These are phyloP conservation scores for Xylaria digitata DNA, from an alignment of 2,329 filamentous ascomycete genomes.

Conservation along the genomic window DNA sequence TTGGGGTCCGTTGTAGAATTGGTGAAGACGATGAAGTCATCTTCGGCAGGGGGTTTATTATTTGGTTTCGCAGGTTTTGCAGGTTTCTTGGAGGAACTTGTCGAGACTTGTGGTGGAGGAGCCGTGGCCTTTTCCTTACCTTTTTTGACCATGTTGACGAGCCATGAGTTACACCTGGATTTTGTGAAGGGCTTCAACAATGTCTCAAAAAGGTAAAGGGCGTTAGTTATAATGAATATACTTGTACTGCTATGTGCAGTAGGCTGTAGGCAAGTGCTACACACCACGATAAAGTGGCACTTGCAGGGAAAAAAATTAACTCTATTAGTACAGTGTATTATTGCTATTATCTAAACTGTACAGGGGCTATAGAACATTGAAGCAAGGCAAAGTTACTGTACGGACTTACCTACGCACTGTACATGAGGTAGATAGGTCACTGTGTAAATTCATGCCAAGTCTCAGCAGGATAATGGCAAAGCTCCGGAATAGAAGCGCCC, in stretches of 20 bases:
- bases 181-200: neutral
- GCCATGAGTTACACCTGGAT: conserved; percentile 39
- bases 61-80: conserved; percentile 51
- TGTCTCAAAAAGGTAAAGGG: conserved; percentile 12
- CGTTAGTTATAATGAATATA: neutral
- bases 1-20: conserved; percentile 68
- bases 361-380: too few species aligned
- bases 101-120: conserved; percentile 50
- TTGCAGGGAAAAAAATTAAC: conserved; percentile 13
- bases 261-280: too few species aligned
- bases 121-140: conserved; percentile 62
- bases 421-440: neutral
- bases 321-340: neutral
- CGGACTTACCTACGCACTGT: neutral
- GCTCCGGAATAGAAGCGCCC: neutral
- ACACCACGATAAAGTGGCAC: conserved; percentile 19
- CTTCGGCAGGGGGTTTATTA: conserved; percentile 52
- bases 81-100: conserved; percentile 50
- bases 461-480: neutral
- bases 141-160: conserved; percentile 62
- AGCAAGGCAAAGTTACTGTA: too few species aligned
- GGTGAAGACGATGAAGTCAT: conserved; percentile 67
- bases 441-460: neutral
- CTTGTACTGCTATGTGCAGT: neutral
- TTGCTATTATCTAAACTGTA: neutral